Evolutionary conservation across 2,329 filamentous ascomycete genomes (phyloP), one percentile per base, ranked within the genome.

Genomic region (Penicillium sp.): DNA sequence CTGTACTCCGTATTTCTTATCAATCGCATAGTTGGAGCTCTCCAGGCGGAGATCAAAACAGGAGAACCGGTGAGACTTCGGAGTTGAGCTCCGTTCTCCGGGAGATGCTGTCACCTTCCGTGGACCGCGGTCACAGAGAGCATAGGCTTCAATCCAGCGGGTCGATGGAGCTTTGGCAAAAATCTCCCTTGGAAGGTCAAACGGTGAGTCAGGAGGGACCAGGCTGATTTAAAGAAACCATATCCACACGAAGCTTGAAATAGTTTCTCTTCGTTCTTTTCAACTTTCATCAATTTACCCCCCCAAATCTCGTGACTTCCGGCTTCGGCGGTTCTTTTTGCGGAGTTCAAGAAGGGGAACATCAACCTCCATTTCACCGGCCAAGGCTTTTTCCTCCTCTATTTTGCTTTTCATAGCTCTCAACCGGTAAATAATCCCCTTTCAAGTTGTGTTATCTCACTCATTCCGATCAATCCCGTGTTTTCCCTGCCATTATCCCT

Each of bases 301-400:
- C 16, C 18, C 14, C 38, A 18, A 29, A 49, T 57, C 52, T 53
- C 57, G 54, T 56, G 52, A 56, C 53, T 28, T 60, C 57, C 58
- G 62, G 61, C 64, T 64, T 65, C 64, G 63, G 64, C 63, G 61
- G 39, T 60, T 54, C 47, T 48, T 38, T 35, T 43, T 43, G 39
- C 46, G 46, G 46, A 48, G 39, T 30, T 43, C 47, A 27, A 44
- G 41, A 33, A 53, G 28, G 33, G 34, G 22, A 36, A 38, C 48
- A 28, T 36, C 41, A 54, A 52, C 31, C 36, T 45, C 43, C 49
- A 47, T 38, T 46, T 9, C 41, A 31, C 56, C 58, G 55, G 56
- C 55, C 57, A 64, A 64, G 58, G 54, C 56, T 59, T 64, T 60
- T 63, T 55, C 55, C 56, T 57, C 40, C 39, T 49, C 39, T 48